Evolutionary conservation across 306 rosid genomes (phyloP).

Genomic region (barrel medic (Medicago truncatula)): MtrunA17r5.0-ANR NC_053042.1:31759501-31760000

Average conservation of each 20-base stretch:
- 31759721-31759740: slow-evolving; percentile 44
- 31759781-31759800: slow-evolving; percentile 82
- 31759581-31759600: not conserved
- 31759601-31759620: not conserved
- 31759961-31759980: not conserved
- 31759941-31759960: not conserved
- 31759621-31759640: slow-evolving; percentile 22
- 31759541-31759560: not conserved
- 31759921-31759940: not conserved
- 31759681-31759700: slow-evolving; percentile 12
- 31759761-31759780: slow-evolving; percentile 79
- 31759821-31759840: slow-evolving; percentile 83
- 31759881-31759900: slow-evolving; percentile 70
- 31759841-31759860: slow-evolving; percentile 88
- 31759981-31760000: slow-evolving; percentile 5
- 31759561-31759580: slow-evolving; percentile 8
- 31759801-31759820: slow-evolving; percentile 81
- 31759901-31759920: slow-evolving; percentile 32
- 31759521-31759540: not conserved
- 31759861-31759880: slow-evolving; percentile 71
- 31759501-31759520: slow-evolving; percentile 29
- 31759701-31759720: slow-evolving; percentile 39
- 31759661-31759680: slow-evolving; percentile 7
- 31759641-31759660: not conserved
- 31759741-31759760: slow-evolving; percentile 67